Conservation (phyloP, 2,329 filamentous ascomycete species). For the Tolypocladium tropicale region DNA sequence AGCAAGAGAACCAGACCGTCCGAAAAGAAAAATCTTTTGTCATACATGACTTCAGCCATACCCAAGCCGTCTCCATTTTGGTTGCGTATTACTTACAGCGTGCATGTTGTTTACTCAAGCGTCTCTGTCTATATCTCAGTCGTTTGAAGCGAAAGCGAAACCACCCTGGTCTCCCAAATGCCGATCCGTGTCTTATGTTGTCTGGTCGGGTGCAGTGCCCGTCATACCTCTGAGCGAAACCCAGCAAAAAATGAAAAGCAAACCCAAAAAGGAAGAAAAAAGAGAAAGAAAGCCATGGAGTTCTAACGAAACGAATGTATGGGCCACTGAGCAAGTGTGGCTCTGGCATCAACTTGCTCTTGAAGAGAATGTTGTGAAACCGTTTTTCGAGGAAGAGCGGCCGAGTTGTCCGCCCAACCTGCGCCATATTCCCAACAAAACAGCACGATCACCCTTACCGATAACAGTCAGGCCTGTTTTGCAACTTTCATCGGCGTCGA, state of each 20-base stretch:
- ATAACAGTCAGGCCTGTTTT: neutral
- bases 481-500: neutral
- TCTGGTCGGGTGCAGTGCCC: neutral
- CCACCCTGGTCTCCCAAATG: slow-evolving; percentile 6
- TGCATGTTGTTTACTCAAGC: slow-evolving; percentile 15
- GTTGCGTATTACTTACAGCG: slow-evolving; percentile 26
- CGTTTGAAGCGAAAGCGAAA: slow-evolving; percentile 18
- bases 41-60: slow-evolving; percentile 22
- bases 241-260: neutral
- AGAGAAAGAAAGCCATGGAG: neutral
- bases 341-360: neutral
- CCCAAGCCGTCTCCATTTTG: slow-evolving; percentile 22
- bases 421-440: neutral
- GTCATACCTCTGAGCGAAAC: neutral
- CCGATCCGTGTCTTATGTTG: slow-evolving; percentile 1
- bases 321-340: neutral
- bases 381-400: neutral
- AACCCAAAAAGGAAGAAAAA: neutral
- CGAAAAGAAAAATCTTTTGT: slow-evolving; percentile 19
- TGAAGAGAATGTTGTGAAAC: neutral
- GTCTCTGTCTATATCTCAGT: slow-evolving; percentile 25
- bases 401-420: neutral
- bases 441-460: neutral
- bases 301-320: slow-evolving; percentile 1
- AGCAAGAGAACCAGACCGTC: slow-evolving; percentile 12